Conservation (phyloP, 371 early-diverging fungal genomes). For the Gilbertella persicaria region DNA sequence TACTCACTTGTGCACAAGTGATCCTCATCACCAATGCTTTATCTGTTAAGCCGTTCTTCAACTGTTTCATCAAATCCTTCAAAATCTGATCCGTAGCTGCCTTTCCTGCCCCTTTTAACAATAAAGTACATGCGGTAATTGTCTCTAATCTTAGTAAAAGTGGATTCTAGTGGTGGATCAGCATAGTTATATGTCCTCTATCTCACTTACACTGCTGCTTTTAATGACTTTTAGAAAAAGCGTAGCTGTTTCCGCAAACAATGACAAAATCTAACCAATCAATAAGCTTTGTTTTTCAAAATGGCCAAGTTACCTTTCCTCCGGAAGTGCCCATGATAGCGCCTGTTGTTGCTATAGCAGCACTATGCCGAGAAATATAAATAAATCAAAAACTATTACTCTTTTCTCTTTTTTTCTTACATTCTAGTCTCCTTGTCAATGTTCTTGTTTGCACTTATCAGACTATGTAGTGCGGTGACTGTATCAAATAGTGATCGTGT, state of each 20-base stretch:
- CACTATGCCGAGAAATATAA: conserved; percentile 47
- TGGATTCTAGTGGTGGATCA: conserved; percentile 41
- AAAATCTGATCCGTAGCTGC: conserved; percentile 70
- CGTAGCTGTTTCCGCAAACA: conserved; percentile 78
- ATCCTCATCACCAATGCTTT: conserved; percentile 75
- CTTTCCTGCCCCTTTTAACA: conserved; percentile 80
- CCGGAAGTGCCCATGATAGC: conserved; percentile 69
- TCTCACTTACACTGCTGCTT: conserved; percentile 61
- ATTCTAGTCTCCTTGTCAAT: conserved; percentile 64
- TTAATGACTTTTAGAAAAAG: conserved; percentile 68
- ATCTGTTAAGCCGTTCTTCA: conserved; percentile 70
- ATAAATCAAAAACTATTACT: neutral
- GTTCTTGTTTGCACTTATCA: conserved; percentile 67
- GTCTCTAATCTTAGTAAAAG: conserved; percentile 73
- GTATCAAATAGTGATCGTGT: conserved; percentile 78
- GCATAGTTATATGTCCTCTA: neutral
- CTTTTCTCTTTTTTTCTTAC: conserved; percentile 25
- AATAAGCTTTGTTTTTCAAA: neutral
- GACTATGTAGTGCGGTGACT: conserved; percentile 67
- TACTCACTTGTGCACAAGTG: conserved; percentile 71
- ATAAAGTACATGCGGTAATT: conserved; percentile 62
- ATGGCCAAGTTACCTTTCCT: conserved; percentile 44
- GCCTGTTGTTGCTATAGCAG: conserved; percentile 78
- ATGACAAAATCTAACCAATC: conserved; percentile 58
- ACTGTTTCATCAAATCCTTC: conserved; percentile 76